Percentiles rank a stretch among this genome's conserved stretches.
phyloP scores from a whole-genome alignment of 2,329 filamentous ascomycete species.

The Xylaria multiplex region DNA sequence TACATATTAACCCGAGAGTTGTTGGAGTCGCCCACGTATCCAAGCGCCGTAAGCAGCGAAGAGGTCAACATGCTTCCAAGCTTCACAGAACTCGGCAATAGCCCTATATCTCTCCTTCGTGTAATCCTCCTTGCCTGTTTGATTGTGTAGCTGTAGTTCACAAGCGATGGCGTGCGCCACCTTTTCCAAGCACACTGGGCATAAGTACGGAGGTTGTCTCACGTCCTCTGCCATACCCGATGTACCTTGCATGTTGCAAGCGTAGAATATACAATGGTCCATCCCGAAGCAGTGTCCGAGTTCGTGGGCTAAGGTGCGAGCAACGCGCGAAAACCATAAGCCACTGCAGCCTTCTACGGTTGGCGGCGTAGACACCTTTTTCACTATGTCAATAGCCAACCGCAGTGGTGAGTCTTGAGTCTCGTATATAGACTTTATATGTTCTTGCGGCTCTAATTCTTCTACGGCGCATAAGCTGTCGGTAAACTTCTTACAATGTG shows the following conservation, averaged over 20 bases:
- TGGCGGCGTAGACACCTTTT: conserved; percentile 35
- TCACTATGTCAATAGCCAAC: conserved; percentile 49
- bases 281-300: conserved; percentile 74
- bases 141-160: conserved; percentile 36
- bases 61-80: conserved; percentile 54
- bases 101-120: conserved; percentile 53
- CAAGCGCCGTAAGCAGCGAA: conserved; percentile 59
- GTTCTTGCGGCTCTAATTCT: conserved; percentile 26
- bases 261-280: conserved; percentile 72
- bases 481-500: conserved; percentile 67
- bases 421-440: conserved; percentile 31
- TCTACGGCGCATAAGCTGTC: conserved; percentile 50
- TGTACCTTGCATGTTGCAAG: conserved; percentile 72
- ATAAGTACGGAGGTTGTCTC: conserved; percentile 71
- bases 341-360: conserved; percentile 48
- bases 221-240: conserved; percentile 66
- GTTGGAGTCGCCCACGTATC: conserved; percentile 50
- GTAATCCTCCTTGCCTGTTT: conserved; percentile 40
- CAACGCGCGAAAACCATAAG: conserved; percentile 68
- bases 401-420: conserved; percentile 41
- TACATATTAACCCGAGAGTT: conserved; percentile 12
- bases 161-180: conserved; percentile 51
- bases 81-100: conserved; percentile 55
- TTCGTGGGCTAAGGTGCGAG: conserved; percentile 70
- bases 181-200: conserved; percentile 68